Base-by-base conservation (phyloP, 768 basidiomycete species). In the Trametes cingulata region DNA sequence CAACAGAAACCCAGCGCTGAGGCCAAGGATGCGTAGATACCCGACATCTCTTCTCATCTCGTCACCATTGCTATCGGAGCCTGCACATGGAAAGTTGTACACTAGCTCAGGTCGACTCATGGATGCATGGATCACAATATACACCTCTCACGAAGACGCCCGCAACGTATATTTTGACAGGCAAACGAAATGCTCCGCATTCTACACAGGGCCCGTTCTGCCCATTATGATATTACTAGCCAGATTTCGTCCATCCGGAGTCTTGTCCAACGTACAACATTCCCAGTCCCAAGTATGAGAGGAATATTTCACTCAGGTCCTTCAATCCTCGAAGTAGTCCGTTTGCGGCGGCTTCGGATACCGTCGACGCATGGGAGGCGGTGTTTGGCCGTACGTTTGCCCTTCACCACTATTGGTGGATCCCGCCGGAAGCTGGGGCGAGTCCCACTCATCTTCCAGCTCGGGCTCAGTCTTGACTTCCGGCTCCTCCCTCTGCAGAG, bases 401-500 rank as follows among this genome's bases (percentile, higher is more conserved):
- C 35, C 46, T 24, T 33, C 36, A 15, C 10, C 19, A 12, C 35
- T 35, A 24, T 33, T 19, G 2, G 15, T 17, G 20, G 45, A 15
- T 13, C 45, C 12, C 14, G 29, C 33, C 1, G 35, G n/a, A 5
- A 12, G 15, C 14, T 42, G 37, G 4, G 39, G 6, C 15, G 45
- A 15, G 19, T 56, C 47, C 56, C 51, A 52, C 3, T 52, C 54
- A 6, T 56, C 60, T 6, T 46, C 43, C 2, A 13, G 41, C 15
- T 62, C 61, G 0, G 45, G 39, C 45, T 62, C 61, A 2, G 39
- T 48, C 56, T 62, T 62, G n/a, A 62, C 37, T 5, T 62, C 56
- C 29, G 17, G 45, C 9, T 48, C 55, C 5, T 52, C 52, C 24
- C 43, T 46, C 42, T 46, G n/a, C n/a, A n/a, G n/a, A n/a, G n/a